Conservation (phyloP, 2,329 filamentous ascomycete species). For the Colletotrichum graminicola region DNA sequence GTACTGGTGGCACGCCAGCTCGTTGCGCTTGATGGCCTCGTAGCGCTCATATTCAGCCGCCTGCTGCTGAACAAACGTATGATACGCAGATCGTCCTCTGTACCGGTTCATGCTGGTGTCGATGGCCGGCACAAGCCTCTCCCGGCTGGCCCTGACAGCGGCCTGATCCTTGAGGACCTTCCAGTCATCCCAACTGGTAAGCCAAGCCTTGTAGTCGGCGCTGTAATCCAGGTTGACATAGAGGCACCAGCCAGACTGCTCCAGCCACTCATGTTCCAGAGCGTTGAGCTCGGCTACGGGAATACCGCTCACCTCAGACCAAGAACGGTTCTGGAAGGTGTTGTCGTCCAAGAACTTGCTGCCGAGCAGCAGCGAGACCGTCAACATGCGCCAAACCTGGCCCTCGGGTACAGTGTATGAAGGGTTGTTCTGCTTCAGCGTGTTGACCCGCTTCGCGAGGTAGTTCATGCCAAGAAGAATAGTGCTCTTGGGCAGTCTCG, state of each 20-base stretch:
- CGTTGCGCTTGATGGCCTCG: conserved; percentile 58
- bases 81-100: conserved; percentile 53
- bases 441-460: conserved; percentile 84
- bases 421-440: conserved; percentile 67
- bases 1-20: conserved; percentile 54
- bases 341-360: conserved; percentile 98
- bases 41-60: conserved; percentile 66
- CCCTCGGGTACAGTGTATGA: conserved; percentile 72
- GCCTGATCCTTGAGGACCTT: conserved; percentile 65
- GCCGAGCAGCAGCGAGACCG: conserved; percentile 84
- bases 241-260: conserved; percentile 84
- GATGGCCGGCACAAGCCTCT: conserved; percentile 60
- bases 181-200: conserved; percentile 72
- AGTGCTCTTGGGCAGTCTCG: conserved; percentile 88
- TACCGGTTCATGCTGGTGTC: conserved; percentile 48
- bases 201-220: conserved; percentile 76
- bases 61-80: conserved; percentile 67
- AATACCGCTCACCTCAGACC: conserved; percentile 95
- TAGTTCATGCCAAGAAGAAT: conserved; percentile 94
- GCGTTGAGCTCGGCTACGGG: conserved; percentile 85
- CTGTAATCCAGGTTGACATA: conserved; percentile 86
- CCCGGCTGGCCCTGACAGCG: conserved; percentile 53
- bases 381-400: conserved; percentile 89
- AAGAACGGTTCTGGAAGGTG: conserved; percentile 96
- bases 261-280: conserved; percentile 89